Conservation (phyloP, 305 asterid species). For the Fraxinus ornus region DNA sequence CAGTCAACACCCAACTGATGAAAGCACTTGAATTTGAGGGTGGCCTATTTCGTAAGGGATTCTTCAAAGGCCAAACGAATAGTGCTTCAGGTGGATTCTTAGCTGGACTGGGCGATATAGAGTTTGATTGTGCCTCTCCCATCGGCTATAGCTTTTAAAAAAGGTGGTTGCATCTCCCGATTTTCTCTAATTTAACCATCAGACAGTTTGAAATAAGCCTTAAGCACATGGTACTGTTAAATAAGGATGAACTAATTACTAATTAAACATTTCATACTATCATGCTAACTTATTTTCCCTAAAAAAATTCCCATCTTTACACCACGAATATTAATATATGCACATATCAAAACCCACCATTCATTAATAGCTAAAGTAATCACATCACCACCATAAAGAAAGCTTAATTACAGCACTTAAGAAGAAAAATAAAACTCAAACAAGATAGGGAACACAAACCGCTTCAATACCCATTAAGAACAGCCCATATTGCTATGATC, state of each 20-base stretch:
- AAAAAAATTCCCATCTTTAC: neutral
- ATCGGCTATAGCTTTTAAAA: neutral
- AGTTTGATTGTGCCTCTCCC: neutral
- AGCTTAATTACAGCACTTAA: neutral
- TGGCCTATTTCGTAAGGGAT: neutral
- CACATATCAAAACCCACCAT: neutral
- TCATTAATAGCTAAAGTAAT: neutral
- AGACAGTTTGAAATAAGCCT: neutral
- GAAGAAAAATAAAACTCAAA: neutral
- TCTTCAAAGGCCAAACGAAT: neutral
- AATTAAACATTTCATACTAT: neutral
- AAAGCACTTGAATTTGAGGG: neutral
- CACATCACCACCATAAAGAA: neutral
- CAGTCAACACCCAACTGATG: neutral
- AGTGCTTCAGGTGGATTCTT: neutral
- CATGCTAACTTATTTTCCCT: neutral
- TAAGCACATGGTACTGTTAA: neutral
- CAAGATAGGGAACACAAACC: neutral
- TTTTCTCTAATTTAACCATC: neutral
- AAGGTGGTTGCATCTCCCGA: neutral
- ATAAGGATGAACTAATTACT: neutral
- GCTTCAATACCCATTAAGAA: neutral
- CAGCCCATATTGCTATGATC: neutral
- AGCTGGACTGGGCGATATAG: neutral
- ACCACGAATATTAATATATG: neutral